These are phyloP conservation scores for Mucor lusitanicus DNA, from an alignment of 371 early-diverging fungal species.

Conservation along the genomic window DNA sequence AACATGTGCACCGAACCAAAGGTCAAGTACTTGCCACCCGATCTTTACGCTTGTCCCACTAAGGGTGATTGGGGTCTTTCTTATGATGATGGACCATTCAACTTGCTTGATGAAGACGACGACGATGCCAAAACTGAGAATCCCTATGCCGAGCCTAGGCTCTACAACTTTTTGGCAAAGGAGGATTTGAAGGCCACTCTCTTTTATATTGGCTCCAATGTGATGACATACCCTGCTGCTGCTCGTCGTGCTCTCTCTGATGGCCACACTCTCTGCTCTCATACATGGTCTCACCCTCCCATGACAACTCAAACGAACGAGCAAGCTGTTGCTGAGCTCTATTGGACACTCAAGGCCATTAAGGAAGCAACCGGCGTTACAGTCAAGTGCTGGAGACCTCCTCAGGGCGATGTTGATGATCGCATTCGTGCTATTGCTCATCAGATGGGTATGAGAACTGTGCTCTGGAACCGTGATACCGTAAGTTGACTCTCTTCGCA, in stretches of 20 bases:
- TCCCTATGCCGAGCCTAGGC: slow-evolving; percentile 33
- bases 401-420: slow-evolving; percentile 57
- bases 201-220: slow-evolving; percentile 34
- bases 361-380: slow-evolving; percentile 56
- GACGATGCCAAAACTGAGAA: slow-evolving; percentile 18
- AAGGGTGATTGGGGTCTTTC: slow-evolving; percentile 34
- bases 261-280: slow-evolving; percentile 34
- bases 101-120: slow-evolving; percentile 15
- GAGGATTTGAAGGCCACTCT: slow-evolving; percentile 24
- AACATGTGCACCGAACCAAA: slow-evolving; percentile 23
- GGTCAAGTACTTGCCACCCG: slow-evolving; percentile 21
- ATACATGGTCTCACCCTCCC: slow-evolving; percentile 60
- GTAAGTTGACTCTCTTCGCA: background rate
- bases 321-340: slow-evolving; percentile 57
- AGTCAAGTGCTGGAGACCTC: slow-evolving; percentile 59
- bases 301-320: slow-evolving; percentile 57
- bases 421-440: slow-evolving; percentile 51
- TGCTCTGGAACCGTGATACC: slow-evolving; percentile 38
- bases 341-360: slow-evolving; percentile 53
- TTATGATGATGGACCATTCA: slow-evolving; percentile 35
- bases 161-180: slow-evolving; percentile 40
- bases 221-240: slow-evolving; percentile 23
- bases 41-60: slow-evolving; percentile 24
- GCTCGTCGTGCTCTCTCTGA: slow-evolving; percentile 27
- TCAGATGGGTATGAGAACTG: slow-evolving; percentile 51